Conservation (phyloP, 805 yeast genomes). For the Yarrowia osloensis region DNA sequence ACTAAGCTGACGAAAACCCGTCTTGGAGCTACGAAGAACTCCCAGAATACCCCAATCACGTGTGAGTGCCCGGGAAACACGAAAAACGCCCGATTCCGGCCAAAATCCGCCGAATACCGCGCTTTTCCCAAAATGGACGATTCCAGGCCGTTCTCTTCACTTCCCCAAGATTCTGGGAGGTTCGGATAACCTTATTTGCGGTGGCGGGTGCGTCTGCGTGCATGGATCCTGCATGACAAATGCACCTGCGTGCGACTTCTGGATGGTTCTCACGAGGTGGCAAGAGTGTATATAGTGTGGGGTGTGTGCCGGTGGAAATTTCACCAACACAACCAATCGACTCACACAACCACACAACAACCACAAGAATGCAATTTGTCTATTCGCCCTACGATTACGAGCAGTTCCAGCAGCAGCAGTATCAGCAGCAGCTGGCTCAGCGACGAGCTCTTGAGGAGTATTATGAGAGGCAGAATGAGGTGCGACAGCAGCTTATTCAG, state of each 20-base stretch:
- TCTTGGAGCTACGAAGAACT: too few species aligned
- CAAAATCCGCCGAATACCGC: too few species aligned
- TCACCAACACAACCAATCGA: neutral
- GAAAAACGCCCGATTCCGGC: neutral
- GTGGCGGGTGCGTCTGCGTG: constrained; percentile 2
- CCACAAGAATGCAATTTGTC: constrained; percentile 13
- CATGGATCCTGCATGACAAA: neutral
- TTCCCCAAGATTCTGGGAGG: neutral
- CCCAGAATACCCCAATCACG: too few species aligned
- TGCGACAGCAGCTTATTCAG: neutral
- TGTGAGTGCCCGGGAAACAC: too few species aligned
- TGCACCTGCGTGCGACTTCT: neutral
- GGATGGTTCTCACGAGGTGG: constrained; percentile 17
- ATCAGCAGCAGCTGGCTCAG: constrained; percentile 8
- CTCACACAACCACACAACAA: neutral
- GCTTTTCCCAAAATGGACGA: neutral
- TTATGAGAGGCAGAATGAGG: neutral
- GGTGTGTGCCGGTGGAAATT: neutral
- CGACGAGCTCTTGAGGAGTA: neutral
- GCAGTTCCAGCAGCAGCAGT: constrained; percentile 1
- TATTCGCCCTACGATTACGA: constrained; percentile 18
- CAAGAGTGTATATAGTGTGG: neutral
- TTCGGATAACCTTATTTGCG: constrained; percentile 6
- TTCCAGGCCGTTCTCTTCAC: neutral
- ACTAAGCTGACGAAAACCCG: too few species aligned